phyloP scores from a whole-genome alignment of 192 early-diverging fungal species.

The Entrophospora sp. region DNA sequence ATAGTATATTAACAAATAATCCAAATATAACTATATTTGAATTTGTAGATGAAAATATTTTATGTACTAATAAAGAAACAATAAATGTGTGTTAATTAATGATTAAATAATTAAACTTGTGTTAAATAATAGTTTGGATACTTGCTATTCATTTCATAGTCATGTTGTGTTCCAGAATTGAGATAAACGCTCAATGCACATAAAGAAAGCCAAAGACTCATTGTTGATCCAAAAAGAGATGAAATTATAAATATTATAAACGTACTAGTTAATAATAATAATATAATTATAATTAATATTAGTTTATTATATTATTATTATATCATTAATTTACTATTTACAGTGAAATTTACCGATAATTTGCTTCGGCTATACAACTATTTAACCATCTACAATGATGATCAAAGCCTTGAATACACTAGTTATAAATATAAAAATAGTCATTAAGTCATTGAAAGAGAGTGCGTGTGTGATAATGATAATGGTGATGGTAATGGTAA shows the following conservation, averaged over 20 bases:
- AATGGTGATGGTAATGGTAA: no score
- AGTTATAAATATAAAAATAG: background rate
- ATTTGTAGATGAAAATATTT: constrained; percentile 6
- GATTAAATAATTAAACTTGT: background rate
- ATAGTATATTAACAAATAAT: constrained; percentile 3
- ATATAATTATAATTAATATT: background rate
- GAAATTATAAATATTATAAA: constrained; percentile 12
- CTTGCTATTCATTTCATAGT: background rate
- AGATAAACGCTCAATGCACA: constrained; percentile 4
- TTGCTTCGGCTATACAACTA: constrained; percentile 14
- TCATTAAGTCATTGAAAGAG: no score
- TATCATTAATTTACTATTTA: background rate
- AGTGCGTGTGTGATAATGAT: no score
- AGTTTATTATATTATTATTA: background rate
- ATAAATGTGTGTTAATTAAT: no score
- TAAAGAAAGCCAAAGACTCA: constrained; percentile 1
- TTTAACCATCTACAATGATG: constrained; percentile 21
- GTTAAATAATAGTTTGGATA: background rate
- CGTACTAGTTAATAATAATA: background rate
- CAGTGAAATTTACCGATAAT: constrained; percentile 3
- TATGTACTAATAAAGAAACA: no score
- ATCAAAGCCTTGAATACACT: constrained; percentile 7
- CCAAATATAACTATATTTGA: background rate
- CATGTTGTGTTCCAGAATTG: background rate
- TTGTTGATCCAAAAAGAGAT: background rate